These are phyloP conservation scores for Coix lacrymajobi DNA, from an alignment of 176 grass and related monocot genomes.

Conservation along the genomic window DNA sequence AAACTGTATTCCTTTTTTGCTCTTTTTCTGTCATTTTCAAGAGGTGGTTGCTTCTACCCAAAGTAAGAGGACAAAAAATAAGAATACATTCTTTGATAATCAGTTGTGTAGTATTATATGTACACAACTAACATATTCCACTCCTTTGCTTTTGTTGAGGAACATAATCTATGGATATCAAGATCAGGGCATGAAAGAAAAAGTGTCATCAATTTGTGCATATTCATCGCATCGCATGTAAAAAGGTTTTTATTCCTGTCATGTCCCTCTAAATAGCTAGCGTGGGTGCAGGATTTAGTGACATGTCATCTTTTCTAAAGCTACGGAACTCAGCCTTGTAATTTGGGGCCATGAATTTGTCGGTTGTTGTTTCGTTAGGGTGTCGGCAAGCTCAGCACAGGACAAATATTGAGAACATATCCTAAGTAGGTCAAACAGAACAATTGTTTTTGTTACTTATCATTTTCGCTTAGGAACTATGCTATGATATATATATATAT, in stretches of 20 bases:
- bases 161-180: background rate
- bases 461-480: background rate
- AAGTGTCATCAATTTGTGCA: background rate
- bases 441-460: background rate
- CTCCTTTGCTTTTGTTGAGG: background rate
- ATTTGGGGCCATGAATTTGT: background rate
- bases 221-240: background rate
- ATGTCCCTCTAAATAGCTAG: background rate
- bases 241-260: background rate
- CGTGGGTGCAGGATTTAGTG: background rate
- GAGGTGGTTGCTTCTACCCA: background rate
- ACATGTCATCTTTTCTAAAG: background rate
- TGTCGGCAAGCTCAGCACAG: background rate
- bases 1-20: background rate
- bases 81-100: background rate
- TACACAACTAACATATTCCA: background rate
- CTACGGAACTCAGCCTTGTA: background rate
- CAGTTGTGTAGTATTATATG: background rate
- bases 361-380: background rate
- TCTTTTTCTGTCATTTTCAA: background rate
- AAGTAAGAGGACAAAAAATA: background rate
- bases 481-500: background rate
- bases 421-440: conserved; percentile 9
- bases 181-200: too few species aligned
- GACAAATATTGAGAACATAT: background rate